Evolutionary conservation across 139 green algal species (phyloP).

Genomic region (Auxenochlorella pyrenoidosa): DNA sequence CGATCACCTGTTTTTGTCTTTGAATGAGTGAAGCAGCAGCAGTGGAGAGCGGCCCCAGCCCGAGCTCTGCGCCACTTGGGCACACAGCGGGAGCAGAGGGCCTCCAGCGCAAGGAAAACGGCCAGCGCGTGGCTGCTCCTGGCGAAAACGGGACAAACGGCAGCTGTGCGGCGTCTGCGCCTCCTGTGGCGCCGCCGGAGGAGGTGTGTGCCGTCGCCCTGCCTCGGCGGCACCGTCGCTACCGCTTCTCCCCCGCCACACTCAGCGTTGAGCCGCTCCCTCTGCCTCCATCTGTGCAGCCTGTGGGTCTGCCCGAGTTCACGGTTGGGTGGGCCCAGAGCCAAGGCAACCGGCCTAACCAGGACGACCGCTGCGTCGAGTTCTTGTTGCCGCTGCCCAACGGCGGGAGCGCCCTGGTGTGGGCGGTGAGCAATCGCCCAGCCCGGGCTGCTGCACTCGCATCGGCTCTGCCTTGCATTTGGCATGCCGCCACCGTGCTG

Average conservation of each 20-base stretch:
- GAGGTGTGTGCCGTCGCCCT: not conserved
- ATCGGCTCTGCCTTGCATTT: not conserved
- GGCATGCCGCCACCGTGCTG: not conserved
- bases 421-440: not conserved
- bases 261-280: not conserved
- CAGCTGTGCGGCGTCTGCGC: not conserved
- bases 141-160: not conserved
- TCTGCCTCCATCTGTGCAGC: not conserved
- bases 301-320: not conserved
- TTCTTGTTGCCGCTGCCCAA: constrained; percentile 25
- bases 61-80: not conserved
- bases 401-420: constrained; percentile 1
- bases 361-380: constrained; percentile 31
- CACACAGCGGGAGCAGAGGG: not conserved
- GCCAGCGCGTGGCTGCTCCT: not conserved
- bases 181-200: not conserved
- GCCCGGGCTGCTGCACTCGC: too few relatives aligned
- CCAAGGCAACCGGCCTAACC: constrained; percentile 23
- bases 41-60: not conserved
- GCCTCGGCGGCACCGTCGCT: not conserved
- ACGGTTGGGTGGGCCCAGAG: constrained; percentile 27
- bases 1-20: not conserved
- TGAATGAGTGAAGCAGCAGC: constrained; percentile 22
- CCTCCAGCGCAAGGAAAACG: not conserved
- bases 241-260: not conserved